Evolutionary conservation across 345 rosid genomes (phyloP).

Genomic region (Euphorbia tirucalli): DNA sequence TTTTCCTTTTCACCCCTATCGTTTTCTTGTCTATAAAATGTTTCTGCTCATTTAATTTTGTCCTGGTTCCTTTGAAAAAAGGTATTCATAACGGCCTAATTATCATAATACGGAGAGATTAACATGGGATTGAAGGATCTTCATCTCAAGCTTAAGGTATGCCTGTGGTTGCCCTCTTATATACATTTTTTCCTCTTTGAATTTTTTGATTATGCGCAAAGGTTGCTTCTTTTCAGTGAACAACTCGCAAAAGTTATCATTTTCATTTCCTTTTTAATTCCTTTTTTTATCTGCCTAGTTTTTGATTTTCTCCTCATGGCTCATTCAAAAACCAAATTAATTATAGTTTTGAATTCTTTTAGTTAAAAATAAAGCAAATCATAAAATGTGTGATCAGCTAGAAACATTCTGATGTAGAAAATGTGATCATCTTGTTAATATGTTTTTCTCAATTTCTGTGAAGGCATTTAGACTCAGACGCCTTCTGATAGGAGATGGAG

Average conservation of each 20-base stretch:
- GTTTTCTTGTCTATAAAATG: neutral
- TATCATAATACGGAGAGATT: slow-evolving; percentile 6
- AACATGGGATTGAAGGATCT: slow-evolving; percentile 55
- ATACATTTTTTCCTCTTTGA: too few relatives aligned
- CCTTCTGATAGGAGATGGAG: slow-evolving; percentile 30
- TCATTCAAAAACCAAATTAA: too few relatives aligned
- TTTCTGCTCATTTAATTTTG: slow-evolving; percentile 5
- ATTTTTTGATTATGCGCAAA: neutral
- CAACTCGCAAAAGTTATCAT: neutral
- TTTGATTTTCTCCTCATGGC: too few relatives aligned
- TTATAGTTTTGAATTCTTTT: too few relatives aligned
- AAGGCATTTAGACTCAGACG: slow-evolving; percentile 49
- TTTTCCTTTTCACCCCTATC: too few relatives aligned
- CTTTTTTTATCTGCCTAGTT: too few relatives aligned
- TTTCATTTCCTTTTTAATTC: neutral
- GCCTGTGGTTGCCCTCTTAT: neutral
- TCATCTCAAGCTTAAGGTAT: slow-evolving; percentile 57
- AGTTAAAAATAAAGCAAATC: too few relatives aligned
- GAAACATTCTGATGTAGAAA: too few relatives aligned
- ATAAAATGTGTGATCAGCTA: too few relatives aligned
- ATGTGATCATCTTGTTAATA: too few relatives aligned
- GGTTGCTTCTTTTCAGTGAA: neutral
- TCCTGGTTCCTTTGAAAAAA: neutral
- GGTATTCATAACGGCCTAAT: neutral
- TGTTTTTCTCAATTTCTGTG: neutral